Evolutionary conservation across 1,139 yeast species (phyloP), one percentile per base, ranked within the genome.

Genomic region (Taphrina communis): DNA sequence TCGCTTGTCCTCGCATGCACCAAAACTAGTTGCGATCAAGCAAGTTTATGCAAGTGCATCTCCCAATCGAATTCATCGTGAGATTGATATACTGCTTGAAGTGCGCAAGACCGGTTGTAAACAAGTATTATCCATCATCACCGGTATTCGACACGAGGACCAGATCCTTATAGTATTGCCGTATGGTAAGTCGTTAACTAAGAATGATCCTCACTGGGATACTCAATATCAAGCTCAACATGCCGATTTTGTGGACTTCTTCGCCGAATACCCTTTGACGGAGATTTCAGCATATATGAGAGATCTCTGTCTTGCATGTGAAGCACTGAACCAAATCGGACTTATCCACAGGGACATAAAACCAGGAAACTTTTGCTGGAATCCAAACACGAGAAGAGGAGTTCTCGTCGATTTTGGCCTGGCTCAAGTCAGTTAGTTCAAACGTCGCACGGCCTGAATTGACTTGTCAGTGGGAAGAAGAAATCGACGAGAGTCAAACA

Each of bases 321-420:
- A 84, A 68, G 90, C 86, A 78, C 88, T 90, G 46, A 96, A 90
- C 76, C 82, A 83, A 42, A 85, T 87, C 74, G 87, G 86, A 14
- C 87, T 91, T 50, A 89, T 91, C 50, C 97, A 91, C 78, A 83
- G 97, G 72, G 97, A 91, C 78, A 85, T 91, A 74, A 91, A 91
- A 76, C 97, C 97, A 58, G 69, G 72, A 1, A 91, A 91, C 78
- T 91, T 91, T 76, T 77, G 91, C 44, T 91, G 88, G 78, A 90
- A 91, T 76, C 89, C 91, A 1, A 84, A 84, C 73, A 84, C 86
- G 61, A 87, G 90, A 38, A 83, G 84, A 67, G 97, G 97, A 1
- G 94, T 90, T 0, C 80, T 91, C 66, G 96, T 91, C 6, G 97
- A 91, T 79, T 91, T 91, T 80, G 97, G 97, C 0, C 80, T 91